A percentile compares a stretch with the other conserved stretches of the same genome.
Conservation (phyloP, 768 basidiomycete genomes). For the Tephrocybe sp. region DNA sequence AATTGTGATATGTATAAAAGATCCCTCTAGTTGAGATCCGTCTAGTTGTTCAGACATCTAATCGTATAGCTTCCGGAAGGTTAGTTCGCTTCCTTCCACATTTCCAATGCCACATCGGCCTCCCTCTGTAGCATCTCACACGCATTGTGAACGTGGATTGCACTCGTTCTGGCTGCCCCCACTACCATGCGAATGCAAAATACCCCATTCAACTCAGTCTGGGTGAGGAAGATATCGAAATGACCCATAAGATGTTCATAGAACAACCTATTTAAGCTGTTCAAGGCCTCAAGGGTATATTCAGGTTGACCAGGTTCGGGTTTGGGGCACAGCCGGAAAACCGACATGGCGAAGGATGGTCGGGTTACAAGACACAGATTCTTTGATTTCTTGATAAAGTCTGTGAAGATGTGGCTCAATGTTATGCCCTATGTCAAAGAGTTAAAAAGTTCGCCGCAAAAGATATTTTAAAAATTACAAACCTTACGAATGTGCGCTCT, state of each 20-base stretch:
- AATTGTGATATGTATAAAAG: no score
- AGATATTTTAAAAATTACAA: no score
- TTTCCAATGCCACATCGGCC: constrained; percentile 41
- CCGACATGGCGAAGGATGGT: constrained; percentile 70
- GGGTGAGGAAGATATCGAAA: constrained; percentile 71
- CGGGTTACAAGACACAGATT: constrained; percentile 67
- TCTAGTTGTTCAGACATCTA: no score
- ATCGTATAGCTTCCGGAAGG: no score
- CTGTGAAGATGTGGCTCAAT: constrained; percentile 55
- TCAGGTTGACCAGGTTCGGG: constrained; percentile 12
- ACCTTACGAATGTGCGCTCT: constrained; percentile 70
- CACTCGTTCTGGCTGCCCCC: constrained; percentile 66
- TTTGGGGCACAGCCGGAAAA: constrained; percentile 64
- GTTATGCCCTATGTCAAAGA: constrained; percentile 49
- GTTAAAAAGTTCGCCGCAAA: no score
- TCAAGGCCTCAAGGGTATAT: constrained; percentile 47
- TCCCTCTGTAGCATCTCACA: constrained; percentile 42
- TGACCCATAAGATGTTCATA: constrained; percentile 55
- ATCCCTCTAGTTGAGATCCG: no score
- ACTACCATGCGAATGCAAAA: constrained; percentile 78
- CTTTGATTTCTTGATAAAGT: constrained; percentile 47
- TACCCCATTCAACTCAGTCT: constrained; percentile 70
- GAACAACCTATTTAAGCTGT: constrained; percentile 66
- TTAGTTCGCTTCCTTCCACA: constrained; percentile 36
- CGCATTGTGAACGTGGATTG: constrained; percentile 57